Percentiles rank a stretch among this genome's conserved stretches.
Evolutionary conservation across 257 asterid genomes (phyloP).

Genomic region (Marsdenia floribunda): DNA sequence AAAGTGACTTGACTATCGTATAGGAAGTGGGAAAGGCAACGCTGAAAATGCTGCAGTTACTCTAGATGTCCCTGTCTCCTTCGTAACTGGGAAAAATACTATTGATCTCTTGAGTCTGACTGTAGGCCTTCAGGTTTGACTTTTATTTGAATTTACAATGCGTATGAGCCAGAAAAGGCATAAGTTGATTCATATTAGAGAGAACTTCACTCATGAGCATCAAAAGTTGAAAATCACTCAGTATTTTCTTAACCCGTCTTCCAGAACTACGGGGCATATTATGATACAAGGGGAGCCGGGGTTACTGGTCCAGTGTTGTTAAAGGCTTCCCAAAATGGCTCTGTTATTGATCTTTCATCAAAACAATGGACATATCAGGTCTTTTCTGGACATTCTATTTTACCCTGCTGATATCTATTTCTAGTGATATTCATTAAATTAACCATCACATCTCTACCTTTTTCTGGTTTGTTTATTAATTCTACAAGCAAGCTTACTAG

Average conservation of each 20-base stretch:
- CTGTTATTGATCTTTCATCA: conserved; percentile 53
- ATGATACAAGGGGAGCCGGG: conserved; percentile 56
- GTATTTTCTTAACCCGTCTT: conserved; percentile 18
- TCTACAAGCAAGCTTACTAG: not conserved
- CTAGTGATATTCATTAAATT: not conserved
- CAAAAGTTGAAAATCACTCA: not conserved
- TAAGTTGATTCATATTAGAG: not conserved
- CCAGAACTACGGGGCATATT: conserved; percentile 75
- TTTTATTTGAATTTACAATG: conserved; percentile 1
- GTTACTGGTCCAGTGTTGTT: conserved; percentile 66
- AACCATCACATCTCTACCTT: not conserved
- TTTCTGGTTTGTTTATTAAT: conserved; percentile 2
- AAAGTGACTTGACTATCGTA: conserved; percentile 12
- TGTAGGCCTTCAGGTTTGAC: conserved; percentile 72
- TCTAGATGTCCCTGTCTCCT: conserved; percentile 56
- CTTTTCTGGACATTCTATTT: not conserved
- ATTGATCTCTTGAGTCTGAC: conserved; percentile 77
- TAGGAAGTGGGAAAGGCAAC: conserved; percentile 67
- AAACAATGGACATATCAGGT: conserved; percentile 80
- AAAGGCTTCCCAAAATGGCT: conserved; percentile 42
- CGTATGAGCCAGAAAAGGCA: not conserved
- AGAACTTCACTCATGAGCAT: not conserved
- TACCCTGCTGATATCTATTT: not conserved
- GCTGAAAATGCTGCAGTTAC: conserved; percentile 38
- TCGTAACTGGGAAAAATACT: conserved; percentile 45